phyloP scores from a whole-genome alignment of 352 stramenopile species.

The Thalassiosira pacifica region DNA sequence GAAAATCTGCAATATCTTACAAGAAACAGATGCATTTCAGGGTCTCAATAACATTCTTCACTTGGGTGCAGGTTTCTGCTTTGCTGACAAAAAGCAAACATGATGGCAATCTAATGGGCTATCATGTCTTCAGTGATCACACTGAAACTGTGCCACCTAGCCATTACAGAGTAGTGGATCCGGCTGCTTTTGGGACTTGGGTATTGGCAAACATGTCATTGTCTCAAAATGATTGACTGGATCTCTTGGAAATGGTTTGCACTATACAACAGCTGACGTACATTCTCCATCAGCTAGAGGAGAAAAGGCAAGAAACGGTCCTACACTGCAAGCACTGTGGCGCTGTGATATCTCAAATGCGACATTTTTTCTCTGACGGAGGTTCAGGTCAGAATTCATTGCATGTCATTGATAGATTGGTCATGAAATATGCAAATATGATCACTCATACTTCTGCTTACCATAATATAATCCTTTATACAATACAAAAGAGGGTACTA shows the following conservation, averaged over 20 bases:
- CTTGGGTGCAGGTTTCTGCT: conserved; percentile 44
- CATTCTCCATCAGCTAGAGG: conserved; percentile 57
- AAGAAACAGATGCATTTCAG: conserved; percentile 57
- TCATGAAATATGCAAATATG: too few relatives aligned
- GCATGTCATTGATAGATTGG: too few relatives aligned
- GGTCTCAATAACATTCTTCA: conserved; percentile 58
- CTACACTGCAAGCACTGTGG: conserved; percentile 74
- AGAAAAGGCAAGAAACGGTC: conserved; percentile 43
- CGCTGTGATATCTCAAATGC: conserved; percentile 54
- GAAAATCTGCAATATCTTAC: conserved; percentile 59
- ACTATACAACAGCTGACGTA: conserved; percentile 67
- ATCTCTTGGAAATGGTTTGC: conserved; percentile 73
- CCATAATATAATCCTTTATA: too few relatives aligned
- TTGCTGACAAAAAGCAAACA: conserved; percentile 13
- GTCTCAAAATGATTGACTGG: conserved; percentile 69
- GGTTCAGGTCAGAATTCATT: conserved; percentile 39
- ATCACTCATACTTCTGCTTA: too few relatives aligned
- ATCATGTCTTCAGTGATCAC: not conserved
- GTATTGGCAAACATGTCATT: conserved; percentile 78
- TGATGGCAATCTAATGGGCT: conserved; percentile 12
- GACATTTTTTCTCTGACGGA: conserved; percentile 75
- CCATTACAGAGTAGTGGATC: conserved; percentile 55
- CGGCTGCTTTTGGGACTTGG: conserved; percentile 78
- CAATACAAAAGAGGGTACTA: conserved; percentile 66
- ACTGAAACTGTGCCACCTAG: not conserved